Base-by-base conservation (phyloP, 371 early-diverging fungal species). In the Mortierella sp. region DNA sequence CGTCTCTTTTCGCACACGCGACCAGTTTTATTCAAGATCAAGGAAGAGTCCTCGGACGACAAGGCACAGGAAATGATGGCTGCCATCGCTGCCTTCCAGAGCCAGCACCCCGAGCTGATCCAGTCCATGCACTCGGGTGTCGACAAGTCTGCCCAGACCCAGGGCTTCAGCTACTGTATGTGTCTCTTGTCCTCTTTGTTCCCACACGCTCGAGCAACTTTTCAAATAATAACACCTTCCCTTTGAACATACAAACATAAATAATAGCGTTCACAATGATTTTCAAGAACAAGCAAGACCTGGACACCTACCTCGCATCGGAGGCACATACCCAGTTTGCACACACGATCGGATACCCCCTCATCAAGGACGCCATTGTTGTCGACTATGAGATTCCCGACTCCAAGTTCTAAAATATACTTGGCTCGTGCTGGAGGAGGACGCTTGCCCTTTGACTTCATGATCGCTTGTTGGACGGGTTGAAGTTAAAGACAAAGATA, bases 51-150 rank as follows among this genome's bases (percentile, higher is more conserved):
- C 19, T 37, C 67, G 40, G 67, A 67, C 67, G 40, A 67, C 2
- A 67, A 40, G 40, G 67, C 24, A 24, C 34, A 67, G 43, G 67
- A 67, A 24, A 67, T 67, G 67, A 67, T 67, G 67, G 11, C 24
- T 9, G 67, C 67, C 67, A 67, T 67, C 37, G 67, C 67, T 24
- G 67, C 67, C n/a, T 67, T 67, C 67, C 67, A 67, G 67, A 67
- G 34, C 67, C 67, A 67, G 67, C 67, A 37, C 24, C 67, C 67
- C 21, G 67, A 40, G 3, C 24, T 67, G 37, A 67, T 67, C 67
- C 67, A 24, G 40, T 67, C 67, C 24, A 67, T 67, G 67, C 40
- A 67, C 43, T 67, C 67, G 37, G 67, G 67, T 37, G 67, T 67
- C 67, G 67, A 67, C 24, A 67, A 37, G 67, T 67, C 67, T 37